Evolutionary conservation across 2,329 filamentous ascomycete species (phyloP).

Genomic region (Dactylellina leptospora): DNA sequence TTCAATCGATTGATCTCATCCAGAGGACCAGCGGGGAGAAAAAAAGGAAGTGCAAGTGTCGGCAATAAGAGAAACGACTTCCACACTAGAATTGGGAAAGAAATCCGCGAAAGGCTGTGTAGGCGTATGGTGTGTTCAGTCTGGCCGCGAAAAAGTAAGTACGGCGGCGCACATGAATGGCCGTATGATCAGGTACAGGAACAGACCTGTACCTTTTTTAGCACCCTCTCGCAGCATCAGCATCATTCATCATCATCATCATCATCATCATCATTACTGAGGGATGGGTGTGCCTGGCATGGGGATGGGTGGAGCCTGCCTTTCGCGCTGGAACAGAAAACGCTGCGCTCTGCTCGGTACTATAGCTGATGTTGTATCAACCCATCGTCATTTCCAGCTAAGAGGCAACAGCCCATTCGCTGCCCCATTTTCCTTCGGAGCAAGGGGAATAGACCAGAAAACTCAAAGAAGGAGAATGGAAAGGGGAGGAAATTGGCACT

Average conservation of each 20-base stretch:
- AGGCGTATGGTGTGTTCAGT: not conserved
- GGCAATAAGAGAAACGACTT: conserved; percentile 16
- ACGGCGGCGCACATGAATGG: not conserved
- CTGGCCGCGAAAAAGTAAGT: conserved; percentile 12
- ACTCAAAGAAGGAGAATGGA: conserved; percentile 50
- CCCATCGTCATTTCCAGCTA: conserved; percentile 47
- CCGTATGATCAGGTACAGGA: conserved; percentile 46
- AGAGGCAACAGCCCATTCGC: conserved; percentile 19
- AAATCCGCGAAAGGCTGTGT: conserved; percentile 11
- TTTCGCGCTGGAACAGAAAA: conserved; percentile 37
- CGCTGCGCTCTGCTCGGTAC: conserved; percentile 33
- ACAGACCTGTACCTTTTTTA: conserved; percentile 40
- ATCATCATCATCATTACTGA: not conserved
- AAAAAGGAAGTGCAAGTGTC: conserved; percentile 11
- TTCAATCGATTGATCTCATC: conserved; percentile 30
- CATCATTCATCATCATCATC: conserved; percentile 19
- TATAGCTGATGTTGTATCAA: conserved; percentile 28
- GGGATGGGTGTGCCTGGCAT: conserved; percentile 43
- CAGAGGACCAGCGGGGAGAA: conserved; percentile 12
- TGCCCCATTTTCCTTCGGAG: conserved; percentile 50
- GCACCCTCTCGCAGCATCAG: no score
- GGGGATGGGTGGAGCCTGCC: conserved; percentile 28
- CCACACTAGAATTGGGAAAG: conserved; percentile 17
- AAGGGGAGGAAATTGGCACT: conserved; percentile 46
- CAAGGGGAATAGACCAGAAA: conserved; percentile 47